phyloP scores from a whole-genome alignment of 2,329 filamentous ascomycete genomes.

The Orbilia quercus region DNA sequence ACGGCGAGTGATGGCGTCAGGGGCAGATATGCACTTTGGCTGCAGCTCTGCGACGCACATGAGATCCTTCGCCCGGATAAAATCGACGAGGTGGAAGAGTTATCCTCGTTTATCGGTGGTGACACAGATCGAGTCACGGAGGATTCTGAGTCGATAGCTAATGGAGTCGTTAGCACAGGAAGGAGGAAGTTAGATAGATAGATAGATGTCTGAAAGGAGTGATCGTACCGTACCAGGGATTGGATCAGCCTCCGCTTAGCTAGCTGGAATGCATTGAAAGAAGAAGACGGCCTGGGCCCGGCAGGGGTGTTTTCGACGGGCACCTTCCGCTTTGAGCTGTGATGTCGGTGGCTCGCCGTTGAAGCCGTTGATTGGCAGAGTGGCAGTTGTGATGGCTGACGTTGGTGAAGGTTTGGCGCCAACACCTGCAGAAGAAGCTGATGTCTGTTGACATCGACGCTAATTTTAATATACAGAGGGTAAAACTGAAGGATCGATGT shows the following conservation, averaged over 20 bases:
- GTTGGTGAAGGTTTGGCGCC: no score
- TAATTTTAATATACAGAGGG: no score
- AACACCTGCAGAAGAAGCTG: no score
- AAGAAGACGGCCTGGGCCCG: no score
- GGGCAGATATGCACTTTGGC: constrained; percentile 10
- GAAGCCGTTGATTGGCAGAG: no score
- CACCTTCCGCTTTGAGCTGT: constrained; percentile 23
- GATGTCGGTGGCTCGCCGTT: not conserved
- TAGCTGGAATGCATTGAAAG: not conserved
- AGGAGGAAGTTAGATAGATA: not conserved
- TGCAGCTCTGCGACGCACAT: constrained; percentile 6
- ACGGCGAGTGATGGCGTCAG: constrained; percentile 22
- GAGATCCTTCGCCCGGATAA: constrained; percentile 17
- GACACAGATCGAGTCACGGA: constrained; percentile 12
- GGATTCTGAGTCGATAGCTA: no score
- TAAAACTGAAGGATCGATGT: no score
- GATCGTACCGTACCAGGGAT: not conserved
- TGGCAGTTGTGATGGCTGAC: no score
- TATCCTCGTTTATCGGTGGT: constrained; percentile 7
- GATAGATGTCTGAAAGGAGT: not conserved
- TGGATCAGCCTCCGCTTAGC: not conserved
- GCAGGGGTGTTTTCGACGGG: constrained; percentile 5
- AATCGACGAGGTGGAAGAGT: constrained; percentile 26
- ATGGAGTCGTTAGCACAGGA: no score
- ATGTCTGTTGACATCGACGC: no score